These are phyloP conservation scores for Excoecaria agallocha DNA, from an alignment of 345 rosid species.

Conservation along the genomic window DNA sequence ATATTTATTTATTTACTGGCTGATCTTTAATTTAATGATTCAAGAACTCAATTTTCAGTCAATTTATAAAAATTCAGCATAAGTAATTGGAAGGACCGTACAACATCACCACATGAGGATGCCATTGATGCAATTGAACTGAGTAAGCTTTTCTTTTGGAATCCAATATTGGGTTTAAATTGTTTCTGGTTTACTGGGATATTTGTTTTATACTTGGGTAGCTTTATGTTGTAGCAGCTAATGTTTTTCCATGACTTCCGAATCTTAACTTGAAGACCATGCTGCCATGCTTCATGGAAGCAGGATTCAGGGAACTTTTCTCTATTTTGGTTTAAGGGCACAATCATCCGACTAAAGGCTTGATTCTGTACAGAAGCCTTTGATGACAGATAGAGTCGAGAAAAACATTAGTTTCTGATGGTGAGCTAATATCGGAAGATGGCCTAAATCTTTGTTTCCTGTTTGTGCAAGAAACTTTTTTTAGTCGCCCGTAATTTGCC, in stretches of 20 bases:
- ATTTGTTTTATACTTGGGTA: background rate
- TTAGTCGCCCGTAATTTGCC: background rate
- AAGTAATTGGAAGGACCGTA: conserved; percentile 3
- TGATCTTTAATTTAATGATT: background rate
- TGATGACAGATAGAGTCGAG: background rate
- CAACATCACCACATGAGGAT: background rate
- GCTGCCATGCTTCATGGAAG: background rate
- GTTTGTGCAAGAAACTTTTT: background rate
- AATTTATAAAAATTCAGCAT: conserved; percentile 8
- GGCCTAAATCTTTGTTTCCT: background rate
- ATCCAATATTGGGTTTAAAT: background rate
- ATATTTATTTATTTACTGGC: background rate
- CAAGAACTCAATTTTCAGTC: background rate
- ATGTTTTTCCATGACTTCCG: background rate
- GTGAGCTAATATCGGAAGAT: background rate
- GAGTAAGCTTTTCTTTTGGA: background rate
- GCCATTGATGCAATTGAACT: background rate
- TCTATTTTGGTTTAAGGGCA: background rate
- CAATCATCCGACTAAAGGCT: background rate
- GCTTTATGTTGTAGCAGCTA: background rate
- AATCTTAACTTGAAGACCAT: background rate
- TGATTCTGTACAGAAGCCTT: background rate
- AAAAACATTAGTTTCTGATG: too few relatives aligned
- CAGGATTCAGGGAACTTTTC: background rate
- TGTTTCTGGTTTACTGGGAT: background rate